Conservation (phyloP, 1,284 basidiomycete species). For the Apiotrichum gracile region DNA sequence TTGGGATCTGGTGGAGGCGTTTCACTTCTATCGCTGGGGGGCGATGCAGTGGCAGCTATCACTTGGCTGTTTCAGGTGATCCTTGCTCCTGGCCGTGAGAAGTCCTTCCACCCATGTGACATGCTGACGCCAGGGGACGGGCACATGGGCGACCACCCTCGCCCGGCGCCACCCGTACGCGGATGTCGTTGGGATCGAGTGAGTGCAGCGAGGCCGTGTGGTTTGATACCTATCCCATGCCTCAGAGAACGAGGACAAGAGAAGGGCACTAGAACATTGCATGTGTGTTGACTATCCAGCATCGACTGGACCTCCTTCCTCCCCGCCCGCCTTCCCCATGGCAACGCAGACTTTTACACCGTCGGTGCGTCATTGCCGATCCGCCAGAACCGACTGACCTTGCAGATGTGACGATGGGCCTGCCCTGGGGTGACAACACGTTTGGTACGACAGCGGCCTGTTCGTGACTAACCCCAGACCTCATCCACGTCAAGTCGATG, state of each 20-base stretch:
- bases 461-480: constrained; percentile 21
- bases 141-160: constrained; percentile 27
- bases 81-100: no score
- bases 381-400: background rate
- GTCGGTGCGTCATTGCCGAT: constrained; percentile 20
- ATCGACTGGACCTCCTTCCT: constrained; percentile 26
- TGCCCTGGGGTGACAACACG: constrained; percentile 23
- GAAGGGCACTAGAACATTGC: no score
- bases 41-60: no score
- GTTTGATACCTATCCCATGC: no score
- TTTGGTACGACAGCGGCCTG: constrained; percentile 24
- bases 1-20: no score
- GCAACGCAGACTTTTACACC: constrained; percentile 37
- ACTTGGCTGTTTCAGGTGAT: no score
- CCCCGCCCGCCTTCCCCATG: constrained; percentile 17
- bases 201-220: no score
- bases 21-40: no score
- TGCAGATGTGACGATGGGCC: constrained; percentile 24
- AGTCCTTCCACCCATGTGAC: background rate
- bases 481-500: constrained; percentile 42
- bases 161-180: constrained; percentile 29
- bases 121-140: constrained; percentile 16
- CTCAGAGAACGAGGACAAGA: no score
- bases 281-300: constrained; percentile 12
- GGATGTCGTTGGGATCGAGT: constrained; percentile 39